These are phyloP conservation scores for Penicillium sp. DNA, from an alignment of 2,329 filamentous ascomycete species.

Conservation along the genomic window DNA sequence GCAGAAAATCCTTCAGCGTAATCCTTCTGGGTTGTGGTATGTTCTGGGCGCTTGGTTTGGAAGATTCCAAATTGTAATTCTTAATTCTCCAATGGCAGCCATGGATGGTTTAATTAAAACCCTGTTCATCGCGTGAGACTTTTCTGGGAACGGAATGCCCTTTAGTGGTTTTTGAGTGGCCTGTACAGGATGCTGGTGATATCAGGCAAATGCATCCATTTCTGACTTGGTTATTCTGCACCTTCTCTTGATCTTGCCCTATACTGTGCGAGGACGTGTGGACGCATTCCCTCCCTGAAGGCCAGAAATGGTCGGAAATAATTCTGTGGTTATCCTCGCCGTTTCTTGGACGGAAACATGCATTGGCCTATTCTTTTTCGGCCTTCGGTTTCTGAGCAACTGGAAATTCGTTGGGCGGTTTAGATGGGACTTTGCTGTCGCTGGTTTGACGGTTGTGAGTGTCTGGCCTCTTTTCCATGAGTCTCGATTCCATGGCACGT, in stretches of 20 bases:
- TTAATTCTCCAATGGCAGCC: background rate
- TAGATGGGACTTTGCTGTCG: constrained; percentile 18
- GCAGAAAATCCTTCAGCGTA: background rate
- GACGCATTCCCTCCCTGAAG: background rate
- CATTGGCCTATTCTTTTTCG: constrained; percentile 14
- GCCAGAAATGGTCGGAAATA: constrained; percentile 1
- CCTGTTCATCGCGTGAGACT: background rate
- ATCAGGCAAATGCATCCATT: background rate
- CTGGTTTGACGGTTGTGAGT: constrained; percentile 15
- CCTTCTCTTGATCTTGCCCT: background rate
- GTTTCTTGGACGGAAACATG: constrained; percentile 17
- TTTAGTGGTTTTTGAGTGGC: background rate
- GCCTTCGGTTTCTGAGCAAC: constrained; percentile 18
- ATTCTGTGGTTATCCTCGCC: constrained; percentile 5
- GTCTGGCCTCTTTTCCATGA: background rate
- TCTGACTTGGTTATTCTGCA: background rate
- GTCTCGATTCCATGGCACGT: background rate
- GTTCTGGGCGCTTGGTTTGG: background rate
- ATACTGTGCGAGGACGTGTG: background rate
- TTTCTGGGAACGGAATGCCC: background rate
- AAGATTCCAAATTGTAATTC: background rate
- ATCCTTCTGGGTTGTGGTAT: background rate
- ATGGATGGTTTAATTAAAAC: too few species aligned
- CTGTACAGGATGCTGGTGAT: background rate
- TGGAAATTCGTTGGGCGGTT: constrained; percentile 13